A percentile compares a stretch with the other conserved stretches of the same genome.
Conservation (phyloP, 805 yeast species). For the Yarrowia bubula region DNA sequence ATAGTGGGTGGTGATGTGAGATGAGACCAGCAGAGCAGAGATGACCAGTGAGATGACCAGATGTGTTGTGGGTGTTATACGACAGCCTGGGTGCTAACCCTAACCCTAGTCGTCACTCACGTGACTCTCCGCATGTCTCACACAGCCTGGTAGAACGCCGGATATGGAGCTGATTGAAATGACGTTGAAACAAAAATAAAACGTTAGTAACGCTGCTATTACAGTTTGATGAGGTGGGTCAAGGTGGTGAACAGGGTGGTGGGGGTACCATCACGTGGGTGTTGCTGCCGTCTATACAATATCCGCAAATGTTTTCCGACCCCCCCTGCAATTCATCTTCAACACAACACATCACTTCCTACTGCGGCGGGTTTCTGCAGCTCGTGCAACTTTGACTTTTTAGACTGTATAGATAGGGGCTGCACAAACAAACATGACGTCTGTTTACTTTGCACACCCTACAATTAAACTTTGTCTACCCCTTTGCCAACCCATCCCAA, state of each 20-base stretch:
- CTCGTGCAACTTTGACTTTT: not conserved
- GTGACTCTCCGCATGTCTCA: too few species aligned
- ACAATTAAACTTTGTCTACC: conserved; percentile 8
- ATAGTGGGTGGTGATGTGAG: not conserved
- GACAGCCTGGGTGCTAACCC: too few species aligned
- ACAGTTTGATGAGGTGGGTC: not conserved
- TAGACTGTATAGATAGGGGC: conserved; percentile 26
- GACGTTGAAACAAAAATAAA: not conserved
- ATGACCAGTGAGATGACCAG: too few species aligned
- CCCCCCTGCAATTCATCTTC: not conserved
- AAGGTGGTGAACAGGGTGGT: too few species aligned
- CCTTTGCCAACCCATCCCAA: conserved; percentile 2
- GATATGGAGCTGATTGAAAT: not conserved
- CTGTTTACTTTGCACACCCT: conserved; percentile 13
- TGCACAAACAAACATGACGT: conserved; percentile 26
- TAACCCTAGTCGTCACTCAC: too few species aligned
- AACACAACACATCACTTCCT: not conserved
- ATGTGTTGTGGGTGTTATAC: too few species aligned
- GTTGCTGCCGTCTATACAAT: too few species aligned
- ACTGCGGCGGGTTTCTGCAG: not conserved
- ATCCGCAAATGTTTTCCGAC: too few species aligned
- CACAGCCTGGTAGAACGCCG: too few species aligned
- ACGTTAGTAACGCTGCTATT: too few species aligned
- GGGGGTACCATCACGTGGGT: too few species aligned
- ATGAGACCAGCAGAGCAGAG: not conserved